These are phyloP conservation scores for Ceratocystis destructans DNA, from an alignment of 2,329 filamentous ascomycete species.

Conservation along the genomic window DNA sequence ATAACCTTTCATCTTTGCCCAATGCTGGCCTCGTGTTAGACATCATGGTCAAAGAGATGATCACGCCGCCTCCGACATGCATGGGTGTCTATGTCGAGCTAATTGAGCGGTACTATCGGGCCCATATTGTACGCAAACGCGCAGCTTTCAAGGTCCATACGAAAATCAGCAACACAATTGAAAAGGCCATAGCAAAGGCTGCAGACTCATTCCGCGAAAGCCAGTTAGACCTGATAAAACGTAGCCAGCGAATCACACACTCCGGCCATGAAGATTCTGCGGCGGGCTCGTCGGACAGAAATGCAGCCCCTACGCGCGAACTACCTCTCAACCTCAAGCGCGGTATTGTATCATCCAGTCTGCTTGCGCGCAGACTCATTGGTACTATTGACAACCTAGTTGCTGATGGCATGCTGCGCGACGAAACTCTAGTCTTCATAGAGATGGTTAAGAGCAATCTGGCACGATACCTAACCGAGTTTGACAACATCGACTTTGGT, in stretches of 20 bases:
- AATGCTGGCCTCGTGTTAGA: constrained; percentile 53
- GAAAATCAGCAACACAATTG: not conserved
- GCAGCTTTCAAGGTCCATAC: not conserved
- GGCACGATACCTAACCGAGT: constrained; percentile 9
- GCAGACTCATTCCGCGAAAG: constrained; percentile 10
- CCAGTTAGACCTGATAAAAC: constrained; percentile 13
- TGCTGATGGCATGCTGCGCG: constrained; percentile 11
- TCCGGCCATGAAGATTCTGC: not conserved
- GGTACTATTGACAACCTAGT: constrained; percentile 9
- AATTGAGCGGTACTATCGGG: constrained; percentile 14
- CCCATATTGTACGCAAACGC: constrained; percentile 5
- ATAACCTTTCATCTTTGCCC: constrained; percentile 54
- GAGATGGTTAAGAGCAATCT: constrained; percentile 10
- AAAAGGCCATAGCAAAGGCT: not conserved
- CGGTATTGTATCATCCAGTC: constrained; percentile 12
- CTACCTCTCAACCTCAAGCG: constrained; percentile 10
- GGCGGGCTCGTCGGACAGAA: not conserved
- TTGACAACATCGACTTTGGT: constrained; percentile 6
- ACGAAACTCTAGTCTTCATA: constrained; percentile 7
- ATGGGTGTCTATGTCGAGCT: constrained; percentile 12
- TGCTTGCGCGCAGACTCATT: constrained; percentile 24
- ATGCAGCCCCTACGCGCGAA: not conserved
- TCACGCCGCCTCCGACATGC: constrained; percentile 19
- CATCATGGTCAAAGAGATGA: constrained; percentile 34
- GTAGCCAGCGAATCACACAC: not conserved